Evolutionary conservation across 2,329 filamentous ascomycete genomes (phyloP), one percentile per base, ranked within the genome.

Genomic region (Aureobasidium uvarum): DNA sequence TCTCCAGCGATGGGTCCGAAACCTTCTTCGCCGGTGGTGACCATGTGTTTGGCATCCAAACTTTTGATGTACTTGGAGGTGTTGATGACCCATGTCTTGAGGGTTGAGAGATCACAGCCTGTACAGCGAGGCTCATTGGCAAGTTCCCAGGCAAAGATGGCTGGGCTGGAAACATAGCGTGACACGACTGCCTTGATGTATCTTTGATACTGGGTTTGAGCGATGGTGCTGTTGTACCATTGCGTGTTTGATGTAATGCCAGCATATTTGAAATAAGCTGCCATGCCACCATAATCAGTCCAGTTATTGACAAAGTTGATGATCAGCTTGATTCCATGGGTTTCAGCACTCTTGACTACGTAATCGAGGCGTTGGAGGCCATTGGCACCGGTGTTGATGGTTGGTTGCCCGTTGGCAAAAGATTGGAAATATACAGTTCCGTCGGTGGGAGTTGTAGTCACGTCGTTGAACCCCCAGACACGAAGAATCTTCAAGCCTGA

Each of bases 281-380:
- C 78, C 76, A 88, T 87, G 55, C 86, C 52, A 20, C 52, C 52
- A 10, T 88, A 89, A 71, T 90, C 88, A 52, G 79, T 79, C 86
- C 87, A 90, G 76, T 89, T 85, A 76, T 90, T 90, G 64, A 89
- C 85, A 50, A 89, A 85, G 69, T 85, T 83, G 71, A 87, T 83
- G 67, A 89, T 86, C 5, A 89, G 77, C 73, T 87, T 87, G 69
- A 89, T 79, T 4, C 83, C 84, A 63, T 83, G 79, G 64, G 79
- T 78, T 73, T 87, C 85, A 5, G 86, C 86, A 0, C 83, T 78
- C 45, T 80, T 73, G 62, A 90, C 86, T 1, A 89, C 85, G 62
- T 84, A 84, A 71, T 90, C 87, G 2, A 90, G 82, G 16, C 86
- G 81, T 73, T 87, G 81, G 10, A 89, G 81, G 18, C 87, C 86